Evolutionary conservation across 352 stramenopile genomes (phyloP), one percentile per base, ranked within the genome.

Genomic region (Globisporangium spiculum): DNA sequence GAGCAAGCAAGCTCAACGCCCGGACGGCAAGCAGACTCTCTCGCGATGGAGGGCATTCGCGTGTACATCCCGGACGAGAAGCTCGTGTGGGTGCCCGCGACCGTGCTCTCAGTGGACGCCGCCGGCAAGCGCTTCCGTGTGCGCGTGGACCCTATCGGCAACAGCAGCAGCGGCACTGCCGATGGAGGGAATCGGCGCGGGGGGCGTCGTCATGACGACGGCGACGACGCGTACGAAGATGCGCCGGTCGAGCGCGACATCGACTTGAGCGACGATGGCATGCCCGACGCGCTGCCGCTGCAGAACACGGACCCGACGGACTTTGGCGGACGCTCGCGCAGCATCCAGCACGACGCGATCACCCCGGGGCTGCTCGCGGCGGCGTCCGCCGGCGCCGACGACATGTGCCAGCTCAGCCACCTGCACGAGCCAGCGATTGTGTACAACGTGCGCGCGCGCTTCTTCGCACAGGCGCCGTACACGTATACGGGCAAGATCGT

Each of bases 401-500:
- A 96, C 67, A 95, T 97, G 89, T 94, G 84, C 66, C 67, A 87
- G 22, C 74, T 97, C 10, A 85, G 85, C 69, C 84, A 97, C 68
- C 69, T 98, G 2, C 93, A 98, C 70, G 91, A 97, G 63, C 88
- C 93, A 30, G 90, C 90, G 34, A 97, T 98, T 61, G 84, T 98
- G 34, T 97, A 97, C 79, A 98, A 97, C 69, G 78, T 98, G 38
- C 84, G 90, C 41, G 76, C 81, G 63, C 86, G 93, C 16, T 97
- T 97, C 72, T 87, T 88, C 30, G 78, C 80, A n/a, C 74, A 86
- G 54, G 79, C 90, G 66, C 97, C 97, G 1, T 99, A 99, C 81
- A 99, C 97, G 50, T 97, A 97, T 72, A 98, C 97, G 41, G 96
- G 96, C 41, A 95, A 98, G 70, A 99, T 99, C 77, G 89, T 99